A percentile compares a stretch with the other conserved stretches of the same genome.
Conservation (phyloP, 768 basidiomycete species). For the Leccinellum luteum region DNA sequence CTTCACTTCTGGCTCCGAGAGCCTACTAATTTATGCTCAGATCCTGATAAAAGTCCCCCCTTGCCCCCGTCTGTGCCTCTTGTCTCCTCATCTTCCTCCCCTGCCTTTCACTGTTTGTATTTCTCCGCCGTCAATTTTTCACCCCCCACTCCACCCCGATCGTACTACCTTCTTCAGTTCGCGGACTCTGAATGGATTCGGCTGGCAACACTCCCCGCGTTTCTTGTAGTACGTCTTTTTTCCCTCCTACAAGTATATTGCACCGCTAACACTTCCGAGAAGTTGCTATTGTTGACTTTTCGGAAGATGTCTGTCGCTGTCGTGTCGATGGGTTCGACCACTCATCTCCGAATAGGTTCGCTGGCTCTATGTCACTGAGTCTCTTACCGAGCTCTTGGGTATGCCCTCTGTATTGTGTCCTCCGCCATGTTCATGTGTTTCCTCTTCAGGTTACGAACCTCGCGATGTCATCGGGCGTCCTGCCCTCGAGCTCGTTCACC, state of each 20-base stretch:
- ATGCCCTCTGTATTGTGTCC: neutral
- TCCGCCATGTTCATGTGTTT: neutral
- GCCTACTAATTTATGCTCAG: constrained; percentile 12
- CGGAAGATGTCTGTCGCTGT: constrained; percentile 52
- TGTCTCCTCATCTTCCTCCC: neutral
- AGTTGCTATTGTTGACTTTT: constrained; percentile 84
- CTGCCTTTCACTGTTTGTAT: neutral
- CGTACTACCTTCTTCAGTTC: neutral
- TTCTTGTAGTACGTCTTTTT: constrained; percentile 66
- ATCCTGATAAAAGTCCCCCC: constrained; percentile 16
- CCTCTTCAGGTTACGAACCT: constrained; percentile 64
- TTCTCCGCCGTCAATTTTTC: neutral
- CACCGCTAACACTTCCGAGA: constrained; percentile 10
- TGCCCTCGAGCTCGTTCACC: constrained; percentile 75
- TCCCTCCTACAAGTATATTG: neutral
- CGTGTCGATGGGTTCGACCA: neutral
- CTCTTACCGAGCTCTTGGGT: constrained; percentile 66
- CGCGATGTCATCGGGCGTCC: constrained; percentile 66
- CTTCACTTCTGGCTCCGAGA: constrained; percentile 14
- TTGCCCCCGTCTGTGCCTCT: neutral
- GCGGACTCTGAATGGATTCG: constrained; percentile 35
- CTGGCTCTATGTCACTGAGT: constrained; percentile 68
- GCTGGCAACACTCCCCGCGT: constrained; percentile 49
- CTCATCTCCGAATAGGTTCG: constrained; percentile 43
- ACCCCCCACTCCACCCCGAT: neutral